Base-by-base conservation (phyloP, 2,329 filamentous ascomycete species). In the Aspergillus intermedius region DNA sequence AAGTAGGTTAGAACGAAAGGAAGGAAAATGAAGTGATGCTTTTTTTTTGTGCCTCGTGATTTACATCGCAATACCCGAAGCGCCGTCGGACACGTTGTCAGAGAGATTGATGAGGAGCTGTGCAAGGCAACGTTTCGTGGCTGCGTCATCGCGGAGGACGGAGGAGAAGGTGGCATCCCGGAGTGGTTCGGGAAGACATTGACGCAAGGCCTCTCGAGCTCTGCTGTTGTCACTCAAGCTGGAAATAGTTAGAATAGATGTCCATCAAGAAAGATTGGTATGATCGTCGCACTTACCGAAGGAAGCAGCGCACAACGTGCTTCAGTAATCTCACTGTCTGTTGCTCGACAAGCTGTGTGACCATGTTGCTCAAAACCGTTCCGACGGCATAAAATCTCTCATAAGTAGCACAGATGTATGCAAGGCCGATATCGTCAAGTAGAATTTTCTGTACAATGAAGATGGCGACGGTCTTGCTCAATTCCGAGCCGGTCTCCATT, bases 401-500 rank as follows among this genome's bases (percentile, higher is more conserved):
- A 62, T 98, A 98, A 0, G 93, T 98, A 56, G 94, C 91, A 72
- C 93, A 98, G 50, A 98, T 98, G 71, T 98, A 98, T 63, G 93
- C 93, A 54, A 98, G 79, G 3, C 93, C 93, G 61, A 95, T 91
- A 62, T 98, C 93, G 65, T 98, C 93, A 2, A 98, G 81, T 46
- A 98, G 75, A 22, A 98, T 98, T 78, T 98, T 98, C 72, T 98
- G 93, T 15, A 98, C 93, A 61, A 98, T 98, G 75, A 98, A 98
- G 62, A 98, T 98, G 50, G 93, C 93, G 12, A 98, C 93, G 0
- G 93, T 98, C 77, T 98, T 98, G 77, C 90, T 96, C 52, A 98
- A 80, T 72, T 98, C 93, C 0, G 91, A 96, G 44, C 93, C 93
- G 0, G 93, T 98, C 75, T 98, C 93, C 93, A 98, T 98, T 64